Evolutionary conservation across 257 asterid species (phyloP).

Genomic region (Haberlea rhodopensis): DNA sequence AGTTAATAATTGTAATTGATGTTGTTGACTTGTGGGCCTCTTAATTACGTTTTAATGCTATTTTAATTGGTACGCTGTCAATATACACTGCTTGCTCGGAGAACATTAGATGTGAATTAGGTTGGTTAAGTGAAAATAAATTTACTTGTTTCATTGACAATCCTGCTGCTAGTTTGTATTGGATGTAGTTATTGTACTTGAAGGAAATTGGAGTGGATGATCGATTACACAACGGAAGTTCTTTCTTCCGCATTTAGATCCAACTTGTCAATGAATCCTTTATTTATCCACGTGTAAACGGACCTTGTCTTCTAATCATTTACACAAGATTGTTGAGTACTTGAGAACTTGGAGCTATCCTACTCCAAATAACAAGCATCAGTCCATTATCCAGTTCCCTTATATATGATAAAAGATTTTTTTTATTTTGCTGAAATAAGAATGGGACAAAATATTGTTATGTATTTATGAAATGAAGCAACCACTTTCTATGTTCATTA

Average conservation of each 20-base stretch:
- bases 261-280: neutral
- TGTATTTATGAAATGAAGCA: neutral
- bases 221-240: neutral
- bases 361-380: neutral
- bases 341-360: constrained; percentile 10
- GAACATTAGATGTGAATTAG: too few relatives aligned
- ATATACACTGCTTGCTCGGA: neutral
- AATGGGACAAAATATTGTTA: neutral
- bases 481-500: neutral
- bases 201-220: neutral
- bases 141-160: neutral
- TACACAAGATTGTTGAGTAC: neutral
- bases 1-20: too few relatives aligned
- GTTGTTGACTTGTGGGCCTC: too few relatives aligned
- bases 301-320: neutral
- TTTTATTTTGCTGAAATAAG: too few relatives aligned
- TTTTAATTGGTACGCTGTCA: neutral
- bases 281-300: too few relatives aligned
- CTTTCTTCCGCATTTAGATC: too few relatives aligned
- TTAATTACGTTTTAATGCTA: too few relatives aligned
- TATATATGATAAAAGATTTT: too few relatives aligned
- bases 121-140: neutral
- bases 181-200: neutral
- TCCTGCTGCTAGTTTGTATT: neutral
- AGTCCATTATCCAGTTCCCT: constrained; percentile 8